Evolutionary conservation across 2,329 filamentous ascomycete species (phyloP).

Genomic region (Phaeophleospora eucalypticola): DNA sequence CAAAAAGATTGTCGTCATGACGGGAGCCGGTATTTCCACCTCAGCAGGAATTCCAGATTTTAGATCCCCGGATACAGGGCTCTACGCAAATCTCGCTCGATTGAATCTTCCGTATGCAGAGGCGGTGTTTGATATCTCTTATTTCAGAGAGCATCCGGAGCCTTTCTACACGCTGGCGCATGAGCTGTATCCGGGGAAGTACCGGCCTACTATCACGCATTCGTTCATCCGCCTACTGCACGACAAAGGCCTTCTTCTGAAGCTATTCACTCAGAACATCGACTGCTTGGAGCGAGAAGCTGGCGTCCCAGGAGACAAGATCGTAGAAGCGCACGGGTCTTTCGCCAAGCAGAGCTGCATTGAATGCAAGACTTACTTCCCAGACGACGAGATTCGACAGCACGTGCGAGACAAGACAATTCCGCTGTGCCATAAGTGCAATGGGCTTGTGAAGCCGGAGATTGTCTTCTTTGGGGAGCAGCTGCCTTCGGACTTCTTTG

Average conservation of each 20-base stretch:
- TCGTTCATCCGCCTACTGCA: constrained; percentile 81
- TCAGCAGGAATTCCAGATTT: constrained; percentile 81
- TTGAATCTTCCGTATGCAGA: constrained; percentile 85
- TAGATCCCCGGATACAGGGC: constrained; percentile 82
- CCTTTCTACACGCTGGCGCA: constrained; percentile 91
- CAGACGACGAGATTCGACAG: constrained; percentile 67
- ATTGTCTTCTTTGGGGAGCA: constrained; percentile 91
- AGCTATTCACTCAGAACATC: constrained; percentile 96
- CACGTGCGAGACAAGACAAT: constrained; percentile 65
- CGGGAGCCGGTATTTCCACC: constrained; percentile 83
- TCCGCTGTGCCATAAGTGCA: constrained; percentile 66
- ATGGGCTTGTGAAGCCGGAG: constrained; percentile 83
- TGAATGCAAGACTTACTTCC: constrained; percentile 71
- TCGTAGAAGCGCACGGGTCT: constrained; percentile 92
- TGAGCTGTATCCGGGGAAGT: constrained; percentile 88
- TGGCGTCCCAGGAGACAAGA: constrained; percentile 73
- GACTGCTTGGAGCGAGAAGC: constrained; percentile 88
- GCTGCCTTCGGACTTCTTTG: constrained; percentile 63
- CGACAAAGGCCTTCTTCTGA: constrained; percentile 71
- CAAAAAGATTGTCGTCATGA: constrained; percentile 77
- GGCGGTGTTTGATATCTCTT: constrained; percentile 89
- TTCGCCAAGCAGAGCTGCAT: constrained; percentile 91
- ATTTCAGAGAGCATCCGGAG: constrained; percentile 76
- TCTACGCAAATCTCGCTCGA: constrained; percentile 86
- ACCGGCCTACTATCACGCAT: constrained; percentile 83